Conservation (phyloP, 129 eudicot genomes). For the Centrapalus pauciflorus region DNA sequence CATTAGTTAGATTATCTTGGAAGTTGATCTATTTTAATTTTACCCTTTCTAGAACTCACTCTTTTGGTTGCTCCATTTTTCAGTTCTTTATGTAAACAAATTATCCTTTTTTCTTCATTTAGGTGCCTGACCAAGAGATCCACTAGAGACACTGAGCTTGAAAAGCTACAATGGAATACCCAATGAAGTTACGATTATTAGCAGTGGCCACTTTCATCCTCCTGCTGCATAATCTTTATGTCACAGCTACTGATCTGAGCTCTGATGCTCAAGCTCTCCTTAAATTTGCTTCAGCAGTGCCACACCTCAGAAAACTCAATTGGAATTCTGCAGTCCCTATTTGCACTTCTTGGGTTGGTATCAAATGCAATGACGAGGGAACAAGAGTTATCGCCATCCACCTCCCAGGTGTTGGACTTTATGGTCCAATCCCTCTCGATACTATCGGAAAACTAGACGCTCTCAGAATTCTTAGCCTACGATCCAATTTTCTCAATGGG, state of each 20-base stretch:
- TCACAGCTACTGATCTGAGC: conserved; percentile 42
- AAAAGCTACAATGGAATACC: neutral
- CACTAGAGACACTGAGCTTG: neutral
- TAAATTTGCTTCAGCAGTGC: conserved; percentile 53
- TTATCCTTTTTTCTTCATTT: conserved; percentile 15
- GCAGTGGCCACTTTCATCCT: conserved; percentile 30
- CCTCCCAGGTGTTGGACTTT: conserved; percentile 86
- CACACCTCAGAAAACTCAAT: conserved; percentile 68
- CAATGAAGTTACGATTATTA: conserved; percentile 27
- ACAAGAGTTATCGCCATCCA: conserved; percentile 61
- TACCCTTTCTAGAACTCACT: neutral
- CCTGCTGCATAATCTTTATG: conserved; percentile 23
- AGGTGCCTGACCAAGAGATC: conserved; percentile 31
- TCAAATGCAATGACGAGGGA: conserved; percentile 51
- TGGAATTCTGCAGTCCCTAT: conserved; percentile 49
- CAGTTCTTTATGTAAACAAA: conserved; percentile 8
- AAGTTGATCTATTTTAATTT: neutral
- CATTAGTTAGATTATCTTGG: no score
- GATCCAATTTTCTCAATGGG: conserved; percentile 73
- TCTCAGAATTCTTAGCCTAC: conserved; percentile 60
- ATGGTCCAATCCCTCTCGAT: conserved; percentile 59
- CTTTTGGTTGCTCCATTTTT: neutral
- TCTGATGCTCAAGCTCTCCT: conserved; percentile 70
- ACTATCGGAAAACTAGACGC: conserved; percentile 60
- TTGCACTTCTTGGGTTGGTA: conserved; percentile 79